Base-by-base conservation (phyloP, 1,139 yeast genomes). In the Diutina mesorugosa region DNA sequence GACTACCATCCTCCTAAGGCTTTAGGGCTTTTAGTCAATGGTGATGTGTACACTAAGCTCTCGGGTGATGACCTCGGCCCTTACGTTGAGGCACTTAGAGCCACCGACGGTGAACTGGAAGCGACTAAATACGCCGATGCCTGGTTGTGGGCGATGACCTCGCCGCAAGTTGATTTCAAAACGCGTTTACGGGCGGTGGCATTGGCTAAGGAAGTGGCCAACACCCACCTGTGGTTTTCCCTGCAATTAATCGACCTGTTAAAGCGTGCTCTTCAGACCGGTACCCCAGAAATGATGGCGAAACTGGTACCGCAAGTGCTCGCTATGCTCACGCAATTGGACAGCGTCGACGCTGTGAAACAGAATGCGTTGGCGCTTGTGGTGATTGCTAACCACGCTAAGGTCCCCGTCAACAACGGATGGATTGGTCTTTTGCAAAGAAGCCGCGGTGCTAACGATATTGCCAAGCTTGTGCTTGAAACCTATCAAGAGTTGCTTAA, bases 351-450 rank as follows among this genome's bases (percentile, higher is more conserved):
- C 1, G 59, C 67, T 10, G 68, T 75, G 29, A 63, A 64, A 16
- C 64, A 66, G 1, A 65, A 74, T 30, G 66, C 79, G 56, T 71
- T 70, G 4, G 65, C 71, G 4, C 76, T 83, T 28, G 66, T 87
- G n/a, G 70, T 86, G 32, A 65, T 81, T 10, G 73, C 86, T 10
- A 89, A 87, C 65, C 82, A 80, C 60, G 62, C 69, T 1, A 65
- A 60, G 4, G 69, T 78, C 38, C 68, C 69, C 2, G 65, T 76
- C 8, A 80, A 79, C 57, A 76, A 76, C 58, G 85, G 87, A 2
- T 93, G 99, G 99, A 87, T 90, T 51, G 88, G 88, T 0, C 70
- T 90, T 55, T 84, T 84, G 52, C 82, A 86, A 63, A 73, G 81
- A 57, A 77, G 86, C 10, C 57, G 61, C 5, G 57, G 61, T 53